These are phyloP conservation scores for Aspergillus novoparasiticus DNA, from an alignment of 2,329 filamentous ascomycete genomes.

Conservation along the genomic window DNA sequence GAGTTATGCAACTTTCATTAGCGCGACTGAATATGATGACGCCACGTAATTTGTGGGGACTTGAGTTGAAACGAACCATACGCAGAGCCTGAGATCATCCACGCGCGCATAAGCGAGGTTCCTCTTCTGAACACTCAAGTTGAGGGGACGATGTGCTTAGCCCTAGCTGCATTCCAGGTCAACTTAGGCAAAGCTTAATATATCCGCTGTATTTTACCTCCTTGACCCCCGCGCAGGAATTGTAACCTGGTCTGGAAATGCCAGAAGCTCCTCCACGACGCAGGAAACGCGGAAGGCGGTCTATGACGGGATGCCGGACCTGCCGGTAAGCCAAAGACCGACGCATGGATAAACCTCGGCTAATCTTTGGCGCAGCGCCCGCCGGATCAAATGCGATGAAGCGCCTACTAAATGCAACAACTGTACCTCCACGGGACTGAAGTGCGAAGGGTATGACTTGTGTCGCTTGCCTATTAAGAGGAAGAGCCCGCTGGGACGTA, in stretches of 20 bases:
- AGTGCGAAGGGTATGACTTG: conserved; percentile 10
- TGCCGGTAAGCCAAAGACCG: conserved; percentile 10
- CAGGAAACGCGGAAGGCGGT: conserved; percentile 3
- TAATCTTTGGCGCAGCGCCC: conserved; percentile 9
- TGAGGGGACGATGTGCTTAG: not conserved
- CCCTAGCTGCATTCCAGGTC: not conserved
- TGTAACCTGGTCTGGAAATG: not conserved
- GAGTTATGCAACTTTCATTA: not conserved
- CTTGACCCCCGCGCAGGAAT: not conserved
- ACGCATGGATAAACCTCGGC: not conserved
- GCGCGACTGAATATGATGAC: not conserved
- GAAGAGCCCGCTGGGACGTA: not conserved
- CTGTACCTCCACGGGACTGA: conserved; percentile 3
- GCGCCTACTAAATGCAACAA: conserved; percentile 5
- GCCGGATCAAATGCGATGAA: conserved; percentile 16
- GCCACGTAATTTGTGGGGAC: not conserved
- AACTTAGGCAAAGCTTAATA: not conserved
- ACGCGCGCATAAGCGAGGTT: not conserved
- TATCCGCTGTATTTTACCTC: not conserved
- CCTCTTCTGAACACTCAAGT: not conserved
- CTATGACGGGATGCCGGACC: conserved; percentile 14
- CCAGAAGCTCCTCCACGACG: not conserved
- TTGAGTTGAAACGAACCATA: not conserved
- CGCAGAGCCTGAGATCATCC: not conserved
- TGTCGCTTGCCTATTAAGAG: not conserved